Percentiles rank a stretch among this genome's conserved stretches.
These are phyloP conservation scores for Trichosporon coremiiforme DNA, from an alignment of 1,284 basidiomycete species.

Conservation along the genomic window DNA sequence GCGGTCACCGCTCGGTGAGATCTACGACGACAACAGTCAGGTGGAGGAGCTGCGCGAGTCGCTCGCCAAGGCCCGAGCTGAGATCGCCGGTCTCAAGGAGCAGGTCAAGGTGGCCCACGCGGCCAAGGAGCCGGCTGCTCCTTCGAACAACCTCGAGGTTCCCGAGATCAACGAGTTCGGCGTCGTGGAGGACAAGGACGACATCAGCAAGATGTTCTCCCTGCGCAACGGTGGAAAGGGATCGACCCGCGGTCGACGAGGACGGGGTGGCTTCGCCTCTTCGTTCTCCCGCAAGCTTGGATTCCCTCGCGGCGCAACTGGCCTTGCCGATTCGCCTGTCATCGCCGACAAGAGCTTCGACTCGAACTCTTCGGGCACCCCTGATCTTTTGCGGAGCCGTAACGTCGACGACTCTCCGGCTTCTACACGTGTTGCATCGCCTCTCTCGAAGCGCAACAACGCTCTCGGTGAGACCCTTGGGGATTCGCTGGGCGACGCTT, in stretches of 20 bases:
- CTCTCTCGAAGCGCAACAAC: slow-evolving; percentile 25
- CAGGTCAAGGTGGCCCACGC: slow-evolving; percentile 30
- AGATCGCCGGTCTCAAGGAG: slow-evolving; percentile 48
- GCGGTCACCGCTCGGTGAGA: slow-evolving; percentile 51
- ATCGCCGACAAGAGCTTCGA: slow-evolving; percentile 47
- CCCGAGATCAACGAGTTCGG: slow-evolving; percentile 46
- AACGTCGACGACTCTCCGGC: slow-evolving; percentile 34
- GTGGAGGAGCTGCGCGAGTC: slow-evolving; percentile 52
- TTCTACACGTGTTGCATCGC: slow-evolving; percentile 25
- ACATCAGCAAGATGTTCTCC: slow-evolving; percentile 21
- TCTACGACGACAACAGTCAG: slow-evolving; percentile 52
- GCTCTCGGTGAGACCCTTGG: slow-evolving; percentile 25
- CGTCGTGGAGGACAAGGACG: slow-evolving; percentile 22
- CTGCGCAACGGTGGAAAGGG: slow-evolving; percentile 37
- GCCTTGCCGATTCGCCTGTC: slow-evolving; percentile 29
- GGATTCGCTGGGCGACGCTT: slow-evolving; percentile 34
- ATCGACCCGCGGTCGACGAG: slow-evolving; percentile 47
- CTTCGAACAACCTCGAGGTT: slow-evolving; percentile 16
- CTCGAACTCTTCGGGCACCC: slow-evolving; percentile 48
- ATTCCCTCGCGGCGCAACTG: slow-evolving; percentile 41
- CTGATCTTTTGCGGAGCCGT: slow-evolving; percentile 48
- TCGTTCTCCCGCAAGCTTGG: slow-evolving; percentile 48
- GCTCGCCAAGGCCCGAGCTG: slow-evolving; percentile 46
- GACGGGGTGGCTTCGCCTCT: slow-evolving; percentile 45
- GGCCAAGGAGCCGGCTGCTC: slow-evolving; percentile 16